Evolutionary conservation across 257 asterid genomes (phyloP).

Genomic region (Lavandula angustifolia): DNA sequence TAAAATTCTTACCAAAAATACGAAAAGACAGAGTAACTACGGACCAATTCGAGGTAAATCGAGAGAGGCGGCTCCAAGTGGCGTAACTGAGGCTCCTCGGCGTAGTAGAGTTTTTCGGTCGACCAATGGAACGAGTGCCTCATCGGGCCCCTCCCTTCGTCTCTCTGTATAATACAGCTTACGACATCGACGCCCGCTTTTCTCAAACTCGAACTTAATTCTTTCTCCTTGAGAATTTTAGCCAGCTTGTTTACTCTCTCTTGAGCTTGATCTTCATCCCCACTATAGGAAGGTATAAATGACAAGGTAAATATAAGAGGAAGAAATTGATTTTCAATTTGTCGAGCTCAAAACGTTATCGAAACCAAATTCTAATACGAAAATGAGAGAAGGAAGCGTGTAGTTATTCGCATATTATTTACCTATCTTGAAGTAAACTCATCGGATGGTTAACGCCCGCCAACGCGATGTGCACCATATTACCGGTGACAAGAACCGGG

Average conservation of each 20-base stretch:
- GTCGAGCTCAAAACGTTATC: slow-evolving; percentile 13
- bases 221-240: slow-evolving; percentile 83
- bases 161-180: slow-evolving; percentile 96
- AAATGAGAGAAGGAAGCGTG: neutral
- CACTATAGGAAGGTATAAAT: slow-evolving; percentile 50
- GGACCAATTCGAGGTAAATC: slow-evolving; percentile 90
- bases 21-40: slow-evolving; percentile 28
- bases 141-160: slow-evolving; percentile 98
- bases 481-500: slow-evolving; percentile 51
- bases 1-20: slow-evolving; percentile 4
- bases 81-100: slow-evolving; percentile 89
- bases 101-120: slow-evolving; percentile 63
- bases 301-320: slow-evolving; percentile 17
- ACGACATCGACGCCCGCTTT: slow-evolving; percentile 87
- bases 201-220: slow-evolving; percentile 76
- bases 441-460: slow-evolving; percentile 95
- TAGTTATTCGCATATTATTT: slow-evolving; percentile 17
- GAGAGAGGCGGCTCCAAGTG: slow-evolving; percentile 99
- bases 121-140: slow-evolving; percentile 98
- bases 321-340: slow-evolving; percentile 1
- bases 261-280: slow-evolving; percentile 99
- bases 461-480: slow-evolving; percentile 96
- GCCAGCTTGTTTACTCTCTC: slow-evolving; percentile 91
- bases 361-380: slow-evolving; percentile 1
- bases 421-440: slow-evolving; percentile 98